Evolutionary conservation across 768 basidiomycete species (phyloP).

Genomic region (Suillus lakei): DNA sequence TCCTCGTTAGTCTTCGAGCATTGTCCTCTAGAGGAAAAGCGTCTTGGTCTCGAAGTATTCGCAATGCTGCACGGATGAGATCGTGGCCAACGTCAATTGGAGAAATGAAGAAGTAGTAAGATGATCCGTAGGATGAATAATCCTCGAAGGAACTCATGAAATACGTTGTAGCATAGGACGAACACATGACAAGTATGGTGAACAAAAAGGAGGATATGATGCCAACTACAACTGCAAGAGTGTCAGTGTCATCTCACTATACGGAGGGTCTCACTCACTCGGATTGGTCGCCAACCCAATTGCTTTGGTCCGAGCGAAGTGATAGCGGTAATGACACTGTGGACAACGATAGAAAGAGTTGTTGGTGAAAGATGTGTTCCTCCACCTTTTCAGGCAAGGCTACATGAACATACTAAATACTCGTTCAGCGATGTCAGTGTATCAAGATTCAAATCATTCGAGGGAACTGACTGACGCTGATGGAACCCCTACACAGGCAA

Average conservation of each 20-base stretch:
- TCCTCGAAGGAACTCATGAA: conserved; percentile 68
- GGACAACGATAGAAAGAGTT: conserved; percentile 81
- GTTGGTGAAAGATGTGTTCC: conserved; percentile 61
- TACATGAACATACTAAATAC: conserved; percentile 73
- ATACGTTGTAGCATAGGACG: conserved; percentile 72
- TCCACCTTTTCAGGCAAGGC: conserved; percentile 79
- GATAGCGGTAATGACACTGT: conserved; percentile 79
- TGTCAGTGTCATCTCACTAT: conserved; percentile 17
- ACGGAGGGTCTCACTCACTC: conserved; percentile 43
- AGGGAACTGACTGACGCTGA: conserved; percentile 52
- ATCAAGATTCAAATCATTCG: conserved; percentile 1
- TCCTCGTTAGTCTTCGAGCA: conserved; percentile 6
- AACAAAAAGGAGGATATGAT: conserved; percentile 64
- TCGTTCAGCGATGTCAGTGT: conserved; percentile 23
- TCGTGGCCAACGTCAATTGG: conserved; percentile 64
- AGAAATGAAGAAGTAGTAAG: conserved; percentile 49
- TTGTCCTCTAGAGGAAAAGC: conserved; percentile 36
- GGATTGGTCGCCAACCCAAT: conserved; percentile 81
- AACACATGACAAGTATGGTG: conserved; percentile 64
- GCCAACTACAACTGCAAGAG: conserved; percentile 57
- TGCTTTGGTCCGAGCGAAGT: conserved; percentile 72
- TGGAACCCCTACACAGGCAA: conserved; percentile 70
- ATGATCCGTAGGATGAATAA: conserved; percentile 40
- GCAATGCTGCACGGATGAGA: conserved; percentile 64
- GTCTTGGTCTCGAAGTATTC: conserved; percentile 65